Evolutionary conservation across 2,329 filamentous ascomycete species (phyloP), one percentile per base, ranked within the genome.

Genomic region (Lojkania enalia): DNA sequence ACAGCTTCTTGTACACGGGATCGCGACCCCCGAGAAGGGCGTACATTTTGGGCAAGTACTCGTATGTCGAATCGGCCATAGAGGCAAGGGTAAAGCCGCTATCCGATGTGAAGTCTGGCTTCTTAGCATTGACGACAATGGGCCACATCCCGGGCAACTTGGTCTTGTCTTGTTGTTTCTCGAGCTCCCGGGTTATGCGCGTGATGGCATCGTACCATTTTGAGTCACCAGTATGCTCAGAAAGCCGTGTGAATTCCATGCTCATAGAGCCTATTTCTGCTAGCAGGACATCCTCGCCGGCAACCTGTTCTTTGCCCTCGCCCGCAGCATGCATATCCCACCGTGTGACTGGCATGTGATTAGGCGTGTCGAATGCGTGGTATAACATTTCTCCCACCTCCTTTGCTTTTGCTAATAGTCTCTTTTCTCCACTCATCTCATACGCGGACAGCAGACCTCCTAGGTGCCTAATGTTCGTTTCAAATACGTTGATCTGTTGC

Each of bases 301-400:
- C 73, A 13, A 63, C 55, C 44, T 75, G 73, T 19, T 59, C 47
- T 37, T 65, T 60, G n/a, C 64, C 68, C 16, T 62, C 58, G 3
- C 70, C 60, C 13, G 69, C 70, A 11, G 64, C 60, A 38, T 67
- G 61, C 19, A 72, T 67, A 14, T 71, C 62, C 74, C 74, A 77
- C 41, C 74, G 60, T 0, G 73, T 75, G 36, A 75, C 67, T 4
- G 92, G 91, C 88, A 97, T 95, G 57, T 90, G 84, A 67, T 97
- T 96, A 1, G 91, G 91, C 0, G 92, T 96, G 69, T 95, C 90
- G 60, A 95, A 95, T 3, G 87, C 81, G 41, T 86, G 84, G 74
- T 91, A 90, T 21, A 95, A 74, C 48, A 95, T 79, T 58, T 92
- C 87, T 29, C 83, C 90, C 19, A 94, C 79, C 69, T 92, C 86